phyloP scores from a whole-genome alignment of 805 yeast species.

The Limtongozyma cylindracea region DNA sequence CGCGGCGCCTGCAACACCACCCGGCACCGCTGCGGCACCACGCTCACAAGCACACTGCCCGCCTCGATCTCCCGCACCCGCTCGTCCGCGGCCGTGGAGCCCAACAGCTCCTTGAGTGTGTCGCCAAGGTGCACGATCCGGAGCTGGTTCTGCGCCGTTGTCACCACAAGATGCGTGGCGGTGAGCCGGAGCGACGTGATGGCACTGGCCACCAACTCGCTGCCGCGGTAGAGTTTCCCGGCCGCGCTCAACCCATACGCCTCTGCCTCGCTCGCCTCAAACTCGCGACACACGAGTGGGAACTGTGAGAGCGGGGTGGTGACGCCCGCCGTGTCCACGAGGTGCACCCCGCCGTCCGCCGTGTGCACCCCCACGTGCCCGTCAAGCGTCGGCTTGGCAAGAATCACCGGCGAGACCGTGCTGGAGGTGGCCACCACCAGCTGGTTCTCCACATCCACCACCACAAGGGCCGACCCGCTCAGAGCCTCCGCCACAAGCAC shows the following conservation, averaged over 20 bases:
- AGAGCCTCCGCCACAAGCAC: too few species aligned
- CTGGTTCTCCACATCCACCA: constrained; percentile 11
- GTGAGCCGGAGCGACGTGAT: constrained; percentile 65
- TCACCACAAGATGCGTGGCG: constrained; percentile 47
- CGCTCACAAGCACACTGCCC: constrained; percentile 66
- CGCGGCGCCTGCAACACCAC: constrained; percentile 85
- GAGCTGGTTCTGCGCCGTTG: constrained; percentile 70
- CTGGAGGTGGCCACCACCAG: constrained; percentile 29
- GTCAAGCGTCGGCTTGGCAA: too few species aligned
- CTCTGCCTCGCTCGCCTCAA: constrained; percentile 14
- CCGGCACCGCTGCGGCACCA: constrained; percentile 59
- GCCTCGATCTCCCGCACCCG: constrained; percentile 75
- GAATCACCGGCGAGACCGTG: constrained; percentile 33
- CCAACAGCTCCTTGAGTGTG: constrained; percentile 4
- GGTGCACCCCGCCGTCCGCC: too few species aligned
- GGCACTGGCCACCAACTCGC: constrained; percentile 32
- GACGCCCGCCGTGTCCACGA: too few species aligned
- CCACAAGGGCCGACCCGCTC: too few species aligned
- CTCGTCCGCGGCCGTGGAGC: constrained; percentile 27
- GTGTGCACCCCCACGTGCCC: constrained; percentile 27
- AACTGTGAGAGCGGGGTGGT: too few species aligned
- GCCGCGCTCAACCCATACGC: constrained; percentile 45
- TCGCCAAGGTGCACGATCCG: constrained; percentile 51
- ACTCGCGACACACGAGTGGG: constrained; percentile 43
- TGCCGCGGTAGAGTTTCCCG: constrained; percentile 53